Evolutionary conservation across 257 asterid genomes (phyloP).

Genomic region (Plantago ovata): DNA sequence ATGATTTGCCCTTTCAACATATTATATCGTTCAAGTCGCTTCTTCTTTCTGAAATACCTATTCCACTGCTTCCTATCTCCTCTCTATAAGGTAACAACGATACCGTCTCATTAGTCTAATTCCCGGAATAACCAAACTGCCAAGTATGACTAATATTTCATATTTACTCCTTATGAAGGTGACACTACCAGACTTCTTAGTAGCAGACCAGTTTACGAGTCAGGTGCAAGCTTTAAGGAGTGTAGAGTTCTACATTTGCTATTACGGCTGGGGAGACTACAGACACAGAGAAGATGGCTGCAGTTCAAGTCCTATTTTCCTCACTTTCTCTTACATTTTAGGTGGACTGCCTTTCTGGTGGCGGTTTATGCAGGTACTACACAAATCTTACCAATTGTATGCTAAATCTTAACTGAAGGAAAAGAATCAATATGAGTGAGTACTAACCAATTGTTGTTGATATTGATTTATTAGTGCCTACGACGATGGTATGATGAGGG

Average conservation of each 20-base stretch:
- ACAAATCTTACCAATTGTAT: too few relatives aligned
- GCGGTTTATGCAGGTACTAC: constrained; percentile 50
- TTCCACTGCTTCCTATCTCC: constrained; percentile 3
- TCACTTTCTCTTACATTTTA: constrained; percentile 40
- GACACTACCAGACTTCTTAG: constrained; percentile 12
- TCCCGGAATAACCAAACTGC: neutral
- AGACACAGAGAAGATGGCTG: constrained; percentile 39
- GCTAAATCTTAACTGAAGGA: too few relatives aligned
- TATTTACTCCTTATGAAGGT: neutral
- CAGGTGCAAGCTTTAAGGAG: constrained; percentile 54
- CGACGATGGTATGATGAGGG: constrained; percentile 50
- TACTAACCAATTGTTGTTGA: too few relatives aligned
- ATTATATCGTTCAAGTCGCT: constrained; percentile 6
- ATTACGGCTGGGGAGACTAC: constrained; percentile 63
- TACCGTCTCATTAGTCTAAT: neutral
- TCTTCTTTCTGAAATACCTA: neutral
- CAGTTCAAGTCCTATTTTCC: constrained; percentile 27
- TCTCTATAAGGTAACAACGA: constrained; percentile 3
- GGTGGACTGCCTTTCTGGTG: constrained; percentile 45
- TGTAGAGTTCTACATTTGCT: constrained; percentile 51
- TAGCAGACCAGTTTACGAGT: constrained; percentile 16
- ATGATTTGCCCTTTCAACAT: constrained; percentile 4
- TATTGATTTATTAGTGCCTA: constrained; percentile 35
- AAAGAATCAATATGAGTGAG: too few relatives aligned
- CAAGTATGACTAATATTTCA: neutral